Evolutionary conservation across 140 eudicot species (phyloP).

Genomic region (Erigeron philadelphicus): DNA sequence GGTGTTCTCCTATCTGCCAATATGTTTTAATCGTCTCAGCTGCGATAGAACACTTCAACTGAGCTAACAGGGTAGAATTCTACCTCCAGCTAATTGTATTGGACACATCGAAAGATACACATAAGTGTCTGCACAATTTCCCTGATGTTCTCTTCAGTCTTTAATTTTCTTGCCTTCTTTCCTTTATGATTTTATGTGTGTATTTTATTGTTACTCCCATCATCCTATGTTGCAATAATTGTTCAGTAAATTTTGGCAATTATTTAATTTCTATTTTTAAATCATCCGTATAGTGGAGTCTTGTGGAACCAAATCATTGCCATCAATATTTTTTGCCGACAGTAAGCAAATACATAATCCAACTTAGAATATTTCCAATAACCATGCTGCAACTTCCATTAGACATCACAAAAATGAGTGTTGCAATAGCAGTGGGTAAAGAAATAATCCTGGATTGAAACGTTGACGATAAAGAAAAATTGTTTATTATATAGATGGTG

Average conservation of each 20-base stretch:
- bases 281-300: background rate
- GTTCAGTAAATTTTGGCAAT: background rate
- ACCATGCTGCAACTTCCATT: background rate
- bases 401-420: background rate
- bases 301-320: background rate
- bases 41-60: background rate
- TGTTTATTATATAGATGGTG: background rate
- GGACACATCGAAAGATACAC: background rate
- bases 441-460: slow-evolving; percentile 9
- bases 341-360: background rate
- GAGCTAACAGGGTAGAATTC: background rate
- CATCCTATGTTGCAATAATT: background rate
- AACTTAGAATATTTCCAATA: background rate
- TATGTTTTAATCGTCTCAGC: background rate
- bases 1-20: too few species aligned
- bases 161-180: background rate
- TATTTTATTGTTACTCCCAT: background rate
- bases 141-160: background rate
- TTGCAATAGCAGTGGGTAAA: background rate
- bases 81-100: background rate
- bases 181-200: background rate
- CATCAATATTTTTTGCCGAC: background rate
- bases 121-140: background rate
- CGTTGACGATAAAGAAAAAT: background rate
- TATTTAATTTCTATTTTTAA: background rate